Evolutionary conservation across 2,329 filamentous ascomycete genomes (phyloP).

Genomic region (Epichloe elymi): DNA sequence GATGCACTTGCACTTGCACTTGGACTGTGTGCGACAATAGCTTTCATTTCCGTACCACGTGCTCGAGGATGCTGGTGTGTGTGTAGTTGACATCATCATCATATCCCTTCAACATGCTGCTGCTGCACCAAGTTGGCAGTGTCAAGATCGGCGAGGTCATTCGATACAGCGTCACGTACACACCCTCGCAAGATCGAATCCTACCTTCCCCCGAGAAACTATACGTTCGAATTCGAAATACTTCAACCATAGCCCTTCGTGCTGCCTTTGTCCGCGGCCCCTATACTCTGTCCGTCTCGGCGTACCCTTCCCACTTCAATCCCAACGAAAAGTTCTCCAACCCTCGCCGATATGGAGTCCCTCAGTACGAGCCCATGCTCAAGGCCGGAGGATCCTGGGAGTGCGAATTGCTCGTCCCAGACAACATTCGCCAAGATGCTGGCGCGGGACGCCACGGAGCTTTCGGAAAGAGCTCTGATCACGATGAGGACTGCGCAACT

Average conservation of each 20-base stretch:
- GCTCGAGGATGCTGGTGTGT: not conserved
- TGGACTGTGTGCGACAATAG: no score
- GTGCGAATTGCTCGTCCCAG: conserved; percentile 66
- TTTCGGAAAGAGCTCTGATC: conserved; percentile 31
- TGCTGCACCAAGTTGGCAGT: conserved; percentile 80
- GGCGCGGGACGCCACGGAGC: conserved; percentile 30
- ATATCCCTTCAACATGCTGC: conserved; percentile 50
- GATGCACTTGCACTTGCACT: not conserved
- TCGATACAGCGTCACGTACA: conserved; percentile 86
- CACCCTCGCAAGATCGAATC: conserved; percentile 76
- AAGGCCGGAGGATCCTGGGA: conserved; percentile 87
- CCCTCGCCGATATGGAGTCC: conserved; percentile 58
- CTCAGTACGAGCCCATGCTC: conserved; percentile 90
- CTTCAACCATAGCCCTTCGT: conserved; percentile 75
- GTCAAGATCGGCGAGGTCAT: conserved; percentile 92
- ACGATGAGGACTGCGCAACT: conserved; percentile 46
- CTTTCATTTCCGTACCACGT: not conserved
- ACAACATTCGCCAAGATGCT: conserved; percentile 57
- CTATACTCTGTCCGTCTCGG: conserved; percentile 78
- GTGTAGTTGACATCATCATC: not conserved
- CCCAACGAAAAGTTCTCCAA: conserved; percentile 67
- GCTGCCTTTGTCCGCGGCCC: conserved; percentile 95
- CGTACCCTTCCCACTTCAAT: conserved; percentile 72
- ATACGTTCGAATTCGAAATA: conserved; percentile 82
- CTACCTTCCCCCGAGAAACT: conserved; percentile 73